These are phyloP conservation scores for Terana coerulea DNA, from an alignment of 768 basidiomycete genomes.

Conservation along the genomic window DNA sequence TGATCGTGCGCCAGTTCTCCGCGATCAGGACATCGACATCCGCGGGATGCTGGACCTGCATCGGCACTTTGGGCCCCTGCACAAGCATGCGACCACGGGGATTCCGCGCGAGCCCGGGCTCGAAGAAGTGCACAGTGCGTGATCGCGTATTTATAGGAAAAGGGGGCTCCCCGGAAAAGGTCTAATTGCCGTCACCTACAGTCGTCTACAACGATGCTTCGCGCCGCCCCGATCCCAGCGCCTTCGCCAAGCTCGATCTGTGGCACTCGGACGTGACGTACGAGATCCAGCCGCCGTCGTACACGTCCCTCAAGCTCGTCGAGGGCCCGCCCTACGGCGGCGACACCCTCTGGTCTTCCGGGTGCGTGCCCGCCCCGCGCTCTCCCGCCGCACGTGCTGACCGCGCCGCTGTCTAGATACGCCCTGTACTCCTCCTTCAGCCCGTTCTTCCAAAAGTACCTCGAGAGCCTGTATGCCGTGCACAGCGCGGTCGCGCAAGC, in stretches of 20 bases:
- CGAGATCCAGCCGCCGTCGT: conserved; percentile 77
- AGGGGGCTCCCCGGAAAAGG: conserved; percentile 2
- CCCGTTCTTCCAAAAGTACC: conserved; percentile 67
- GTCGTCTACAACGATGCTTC: conserved; percentile 71
- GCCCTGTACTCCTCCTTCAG: conserved; percentile 83
- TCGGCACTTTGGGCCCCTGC: conserved; percentile 68
- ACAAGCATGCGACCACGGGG: conserved; percentile 81
- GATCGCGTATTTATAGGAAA: background rate
- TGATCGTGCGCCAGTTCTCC: conserved; percentile 50
- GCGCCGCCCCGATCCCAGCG: conserved; percentile 54
- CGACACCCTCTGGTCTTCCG: conserved; percentile 80
- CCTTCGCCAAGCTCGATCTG: conserved; percentile 71
- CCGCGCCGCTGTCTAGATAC: conserved; percentile 41
- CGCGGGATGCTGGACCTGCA: conserved; percentile 70
- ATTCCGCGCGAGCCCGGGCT: conserved; percentile 67
- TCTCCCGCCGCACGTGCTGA: background rate
- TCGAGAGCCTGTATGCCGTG: conserved; percentile 69
- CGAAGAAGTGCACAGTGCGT: conserved; percentile 70
- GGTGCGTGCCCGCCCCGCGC: conserved; percentile 37
- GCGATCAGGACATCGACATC: conserved; percentile 67
- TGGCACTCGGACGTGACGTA: conserved; percentile 86
- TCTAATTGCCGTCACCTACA: conserved; percentile 22
- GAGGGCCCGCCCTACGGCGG: conserved; percentile 69
- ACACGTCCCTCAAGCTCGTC: conserved; percentile 73
- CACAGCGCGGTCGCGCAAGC: conserved; percentile 80